phyloP scores from a whole-genome alignment of 345 rosid genomes.

The Bruguiera gymnorhiza region DNA sequence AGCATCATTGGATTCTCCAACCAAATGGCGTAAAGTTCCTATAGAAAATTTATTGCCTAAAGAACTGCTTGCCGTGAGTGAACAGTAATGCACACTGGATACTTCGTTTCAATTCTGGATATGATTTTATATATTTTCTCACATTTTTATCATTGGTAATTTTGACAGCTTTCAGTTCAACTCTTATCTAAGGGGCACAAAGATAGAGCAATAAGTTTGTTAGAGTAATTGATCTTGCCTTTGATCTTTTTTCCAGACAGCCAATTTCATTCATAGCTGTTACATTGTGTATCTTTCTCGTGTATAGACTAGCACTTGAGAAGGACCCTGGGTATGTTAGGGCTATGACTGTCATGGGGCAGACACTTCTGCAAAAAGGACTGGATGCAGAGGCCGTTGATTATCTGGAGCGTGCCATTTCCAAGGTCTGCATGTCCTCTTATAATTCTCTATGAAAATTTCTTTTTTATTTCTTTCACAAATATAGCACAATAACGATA shows the following conservation, averaged over 20 bases:
- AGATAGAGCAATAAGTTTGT: conserved; percentile 52
- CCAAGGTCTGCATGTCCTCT: conserved; percentile 46
- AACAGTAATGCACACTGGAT: conserved; percentile 8
- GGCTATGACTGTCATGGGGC: conserved; percentile 70
- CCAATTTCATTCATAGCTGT: not conserved
- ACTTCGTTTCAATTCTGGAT: conserved; percentile 9
- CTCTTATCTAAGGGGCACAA: conserved; percentile 49
- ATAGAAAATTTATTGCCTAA: conserved; percentile 47
- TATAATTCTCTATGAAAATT: not conserved
- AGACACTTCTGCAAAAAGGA: conserved; percentile 58
- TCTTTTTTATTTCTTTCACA: too few species aligned
- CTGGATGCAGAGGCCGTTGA: conserved; percentile 52
- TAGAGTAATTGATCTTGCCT: conserved; percentile 38
- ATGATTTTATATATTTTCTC: conserved; percentile 13
- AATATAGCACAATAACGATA: too few species aligned
- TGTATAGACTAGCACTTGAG: conserved; percentile 61
- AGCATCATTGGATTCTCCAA: conserved; percentile 26
- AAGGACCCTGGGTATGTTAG: conserved; percentile 65
- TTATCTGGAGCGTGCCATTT: conserved; percentile 62
- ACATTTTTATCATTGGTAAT: conserved; percentile 26
- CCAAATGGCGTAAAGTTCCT: conserved; percentile 29
- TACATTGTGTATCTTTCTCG: conserved; percentile 4
- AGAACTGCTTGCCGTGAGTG: conserved; percentile 63
- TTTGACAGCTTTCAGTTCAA: conserved; percentile 61
- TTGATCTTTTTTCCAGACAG: not conserved